Conservation (phyloP, 106 monocot genomes). For the Dactylorhiza incarnata region DNA sequence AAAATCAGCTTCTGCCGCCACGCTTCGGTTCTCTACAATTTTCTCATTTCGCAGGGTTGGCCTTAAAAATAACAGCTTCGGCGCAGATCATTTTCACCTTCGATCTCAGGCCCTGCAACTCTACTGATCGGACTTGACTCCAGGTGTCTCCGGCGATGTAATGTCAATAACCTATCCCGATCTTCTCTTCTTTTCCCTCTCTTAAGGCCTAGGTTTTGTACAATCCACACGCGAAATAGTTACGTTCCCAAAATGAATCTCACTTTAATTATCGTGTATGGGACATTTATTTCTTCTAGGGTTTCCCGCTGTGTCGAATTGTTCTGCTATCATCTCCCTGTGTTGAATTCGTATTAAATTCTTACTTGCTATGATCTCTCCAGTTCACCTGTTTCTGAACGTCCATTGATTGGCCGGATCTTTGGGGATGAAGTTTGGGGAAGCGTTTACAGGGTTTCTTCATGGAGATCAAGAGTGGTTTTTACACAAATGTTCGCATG, state of each 20-base stretch:
- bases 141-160: not conserved
- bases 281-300: too few species aligned
- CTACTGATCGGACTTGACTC: not conserved
- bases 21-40: too few species aligned
- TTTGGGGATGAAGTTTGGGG: slow-evolving; percentile 33
- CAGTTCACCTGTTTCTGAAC: not conserved
- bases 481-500: slow-evolving; percentile 60
- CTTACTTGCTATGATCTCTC: not conserved
- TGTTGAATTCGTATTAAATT: too few species aligned
- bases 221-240: not conserved
- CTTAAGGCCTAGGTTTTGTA: not conserved
- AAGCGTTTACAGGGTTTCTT: slow-evolving; percentile 43
- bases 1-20: too few species aligned
- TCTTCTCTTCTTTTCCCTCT: not conserved
- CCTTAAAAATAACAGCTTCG: not conserved
- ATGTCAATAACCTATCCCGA: not conserved
- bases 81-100: not conserved
- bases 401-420: not conserved
- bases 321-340: too few species aligned
- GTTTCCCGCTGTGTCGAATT: too few species aligned
- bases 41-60: too few species aligned
- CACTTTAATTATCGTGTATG: not conserved
- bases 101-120: not conserved
- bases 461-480: slow-evolving; percentile 51
- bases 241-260: not conserved